phyloP scores from a whole-genome alignment of 2,329 filamentous ascomycete genomes.

The Xylogone sp. region DNA sequence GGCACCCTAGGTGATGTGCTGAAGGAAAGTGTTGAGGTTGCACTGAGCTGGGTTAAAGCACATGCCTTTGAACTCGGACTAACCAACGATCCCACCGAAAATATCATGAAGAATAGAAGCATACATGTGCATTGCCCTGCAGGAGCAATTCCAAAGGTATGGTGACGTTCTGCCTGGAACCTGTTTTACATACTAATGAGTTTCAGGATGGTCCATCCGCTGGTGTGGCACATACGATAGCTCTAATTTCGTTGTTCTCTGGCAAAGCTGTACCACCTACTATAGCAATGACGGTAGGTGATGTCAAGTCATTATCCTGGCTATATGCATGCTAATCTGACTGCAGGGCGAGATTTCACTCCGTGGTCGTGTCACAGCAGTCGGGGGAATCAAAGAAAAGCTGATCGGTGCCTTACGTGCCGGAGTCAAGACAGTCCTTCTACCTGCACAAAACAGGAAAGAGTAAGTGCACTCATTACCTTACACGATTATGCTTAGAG shows the following conservation, averaged over 20 bases:
- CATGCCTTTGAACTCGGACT: constrained; percentile 90
- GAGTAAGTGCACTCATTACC: no score
- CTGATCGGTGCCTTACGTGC: constrained; percentile 90
- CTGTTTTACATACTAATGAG: constrained; percentile 12
- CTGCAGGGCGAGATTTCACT: constrained; percentile 63
- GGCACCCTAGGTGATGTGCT: constrained; percentile 95
- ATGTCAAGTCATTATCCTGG: neutral
- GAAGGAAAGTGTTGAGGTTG: constrained; percentile 95
- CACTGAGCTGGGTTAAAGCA: constrained; percentile 93
- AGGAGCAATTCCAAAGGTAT: constrained; percentile 93
- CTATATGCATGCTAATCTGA: constrained; percentile 12
- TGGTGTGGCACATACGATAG: constrained; percentile 90
- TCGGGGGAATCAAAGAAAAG: constrained; percentile 98
- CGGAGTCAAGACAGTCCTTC: constrained; percentile 88
- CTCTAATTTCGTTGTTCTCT: constrained; percentile 84
- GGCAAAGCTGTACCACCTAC: constrained; percentile 83
- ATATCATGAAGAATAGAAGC: constrained; percentile 93
- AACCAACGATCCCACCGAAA: constrained; percentile 73
- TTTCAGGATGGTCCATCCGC: constrained; percentile 76
- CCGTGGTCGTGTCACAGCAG: constrained; percentile 84
- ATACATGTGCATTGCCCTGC: constrained; percentile 96
- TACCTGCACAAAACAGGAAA: constrained; percentile 86
- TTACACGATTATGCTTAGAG: neutral
- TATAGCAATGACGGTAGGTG: constrained; percentile 85
- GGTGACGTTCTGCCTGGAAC: constrained; percentile 48